phyloP scores from a whole-genome alignment of 2,329 filamentous ascomycete species.

The Diaporthe eres region DNA sequence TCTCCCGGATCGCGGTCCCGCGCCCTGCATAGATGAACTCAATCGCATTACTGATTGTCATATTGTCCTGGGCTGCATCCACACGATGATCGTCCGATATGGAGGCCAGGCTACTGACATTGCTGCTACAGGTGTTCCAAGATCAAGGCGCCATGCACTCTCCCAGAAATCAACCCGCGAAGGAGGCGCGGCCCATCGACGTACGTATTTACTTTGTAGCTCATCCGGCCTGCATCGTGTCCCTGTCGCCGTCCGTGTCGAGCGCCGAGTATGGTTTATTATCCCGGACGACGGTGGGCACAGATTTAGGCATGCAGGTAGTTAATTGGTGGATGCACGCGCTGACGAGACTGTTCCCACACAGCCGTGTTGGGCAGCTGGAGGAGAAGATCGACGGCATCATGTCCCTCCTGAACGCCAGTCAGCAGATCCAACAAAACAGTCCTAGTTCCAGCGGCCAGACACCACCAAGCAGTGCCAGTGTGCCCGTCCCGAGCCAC shows the following conservation, averaged over 20 bases:
- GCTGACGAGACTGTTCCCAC: background rate
- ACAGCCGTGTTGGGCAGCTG: constrained; percentile 55
- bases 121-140: constrained; percentile 50
- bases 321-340: background rate
- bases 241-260: background rate
- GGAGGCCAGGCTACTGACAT: background rate
- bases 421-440: constrained; percentile 46
- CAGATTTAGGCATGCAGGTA: background rate
- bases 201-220: constrained; percentile 42
- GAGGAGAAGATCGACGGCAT: constrained; percentile 58
- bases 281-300: no score
- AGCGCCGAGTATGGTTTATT: background rate
- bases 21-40: constrained; percentile 8
- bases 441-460: constrained; percentile 41
- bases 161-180: constrained; percentile 52
- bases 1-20: constrained; percentile 13
- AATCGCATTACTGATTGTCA: background rate
- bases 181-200: constrained; percentile 55
- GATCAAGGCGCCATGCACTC: constrained; percentile 51
- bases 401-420: constrained; percentile 53
- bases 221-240: background rate
- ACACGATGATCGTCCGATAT: background rate
- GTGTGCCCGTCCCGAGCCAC: constrained; percentile 7
- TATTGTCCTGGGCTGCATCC: background rate
- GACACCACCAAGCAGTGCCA: constrained; percentile 36